A percentile compares a stretch with the other conserved stretches of the same genome.
phyloP scores from a whole-genome alignment of 1,284 basidiomycete genomes.

The Moesziomyces antarcticus region DNA sequence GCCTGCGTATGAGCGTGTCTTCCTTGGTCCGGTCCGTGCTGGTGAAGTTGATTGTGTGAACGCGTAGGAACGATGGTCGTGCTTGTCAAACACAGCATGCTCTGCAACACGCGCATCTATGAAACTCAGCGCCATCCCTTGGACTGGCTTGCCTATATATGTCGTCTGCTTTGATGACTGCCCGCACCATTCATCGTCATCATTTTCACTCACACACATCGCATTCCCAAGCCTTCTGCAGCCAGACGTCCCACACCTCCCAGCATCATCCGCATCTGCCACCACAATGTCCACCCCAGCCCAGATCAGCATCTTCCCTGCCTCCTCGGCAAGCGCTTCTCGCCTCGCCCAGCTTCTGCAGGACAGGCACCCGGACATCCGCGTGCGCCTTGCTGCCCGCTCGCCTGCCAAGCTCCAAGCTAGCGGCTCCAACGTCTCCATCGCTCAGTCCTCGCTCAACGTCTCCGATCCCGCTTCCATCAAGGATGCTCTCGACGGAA shows the following conservation, averaged over 20 bases:
- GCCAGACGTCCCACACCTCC: no score
- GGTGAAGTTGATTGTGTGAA: no score
- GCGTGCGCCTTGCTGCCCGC: slow-evolving; percentile 21
- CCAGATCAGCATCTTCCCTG: slow-evolving; percentile 37
- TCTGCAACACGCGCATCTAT: no score
- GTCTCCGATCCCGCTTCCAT: slow-evolving; percentile 11
- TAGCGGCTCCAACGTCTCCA: slow-evolving; percentile 7
- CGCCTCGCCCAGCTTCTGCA: slow-evolving; percentile 14
- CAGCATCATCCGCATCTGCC: no score
- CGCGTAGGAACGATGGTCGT: no score
- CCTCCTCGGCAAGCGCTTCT: slow-evolving; percentile 15
- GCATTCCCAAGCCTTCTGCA: background rate
- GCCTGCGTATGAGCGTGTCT: no score
- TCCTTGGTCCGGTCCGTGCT: no score
- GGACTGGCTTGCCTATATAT: no score
- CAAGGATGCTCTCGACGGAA: slow-evolving; percentile 22
- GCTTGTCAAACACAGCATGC: no score
- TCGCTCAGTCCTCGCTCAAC: slow-evolving; percentile 15
- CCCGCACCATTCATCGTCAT: background rate
- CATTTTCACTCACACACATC: background rate
- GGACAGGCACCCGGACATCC: slow-evolving; percentile 20
- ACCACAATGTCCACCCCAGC: slow-evolving; percentile 11
- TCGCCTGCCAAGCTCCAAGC: slow-evolving; percentile 16
- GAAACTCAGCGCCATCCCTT: no score
- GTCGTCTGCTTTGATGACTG: no score